Base-by-base conservation (phyloP, 78 protist species). In the Ministeria vibrans region DNA sequence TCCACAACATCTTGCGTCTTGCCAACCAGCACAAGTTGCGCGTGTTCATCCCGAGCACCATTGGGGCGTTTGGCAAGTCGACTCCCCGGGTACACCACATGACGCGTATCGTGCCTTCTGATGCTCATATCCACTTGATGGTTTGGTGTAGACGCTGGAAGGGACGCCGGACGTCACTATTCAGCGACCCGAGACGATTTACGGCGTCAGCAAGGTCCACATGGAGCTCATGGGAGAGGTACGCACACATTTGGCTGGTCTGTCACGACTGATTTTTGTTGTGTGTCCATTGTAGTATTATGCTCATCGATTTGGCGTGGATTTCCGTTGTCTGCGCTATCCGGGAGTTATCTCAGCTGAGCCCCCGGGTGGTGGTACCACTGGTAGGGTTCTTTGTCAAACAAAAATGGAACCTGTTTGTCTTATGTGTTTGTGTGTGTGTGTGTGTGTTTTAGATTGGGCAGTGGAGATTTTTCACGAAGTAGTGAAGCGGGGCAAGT, bases 291-390 rank as follows among this genome's bases (percentile, higher is more conserved):
- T 1, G 68, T 78, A 81, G 64, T 91, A 85, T 36, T 91, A 91
- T 71, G 20, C 62, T 78, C 9, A 9, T 43, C 44, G 62, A 2
- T 80, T 28, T 62, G 90, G 88, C 45, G 86, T 91, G 66, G 94
- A 91, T 36, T 86, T 77, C 73, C 86, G 94, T 42, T 91, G 78
- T 23, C 61, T 91, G 32, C 82, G 94, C 30, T 89, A 88, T 59
- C 94, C 94, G 18, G 94, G 94, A 27, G 46, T 86, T 75, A 74
- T 86, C 22, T 84, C 91, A 36, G 66, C 64, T 41, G 78, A 64
- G 7, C 82, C 43, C 51, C 93, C 93, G n/a, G 94, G 94, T 2
- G 92, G 92, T 28, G 94, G 94, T 13, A 91, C 94, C 1, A 91
- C 94, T 2, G 73, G 71, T 63, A 55, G 32, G 30, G 32, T 23